These are phyloP conservation scores for Gyromitra esculenta DNA, from an alignment of 2,329 filamentous ascomycete species.

Conservation along the genomic window DNA sequence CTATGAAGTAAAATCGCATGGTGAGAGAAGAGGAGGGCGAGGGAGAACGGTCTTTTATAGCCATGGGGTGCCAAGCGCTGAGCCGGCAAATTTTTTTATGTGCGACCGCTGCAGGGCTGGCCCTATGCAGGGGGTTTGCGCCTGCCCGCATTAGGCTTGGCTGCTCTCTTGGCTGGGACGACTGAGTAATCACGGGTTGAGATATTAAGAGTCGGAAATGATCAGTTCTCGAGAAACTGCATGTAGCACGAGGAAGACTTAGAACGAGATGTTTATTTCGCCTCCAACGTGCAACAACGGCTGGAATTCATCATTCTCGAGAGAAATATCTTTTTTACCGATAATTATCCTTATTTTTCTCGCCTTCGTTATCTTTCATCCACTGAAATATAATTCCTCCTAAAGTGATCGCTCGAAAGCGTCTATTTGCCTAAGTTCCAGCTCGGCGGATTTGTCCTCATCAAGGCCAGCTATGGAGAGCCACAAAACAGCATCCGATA, in stretches of 20 bases:
- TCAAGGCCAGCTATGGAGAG: too few relatives aligned
- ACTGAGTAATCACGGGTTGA: too few relatives aligned
- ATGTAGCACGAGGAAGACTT: background rate
- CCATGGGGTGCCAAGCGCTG: conserved; percentile 9
- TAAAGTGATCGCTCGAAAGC: too few relatives aligned
- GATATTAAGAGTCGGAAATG: background rate
- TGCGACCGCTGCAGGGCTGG: conserved; percentile 3
- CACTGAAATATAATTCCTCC: too few relatives aligned
- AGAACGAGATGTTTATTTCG: background rate
- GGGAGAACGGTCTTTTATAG: conserved; percentile 22
- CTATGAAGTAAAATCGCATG: conserved; percentile 50
- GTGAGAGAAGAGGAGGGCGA: conserved; percentile 36
- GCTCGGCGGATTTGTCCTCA: too few relatives aligned
- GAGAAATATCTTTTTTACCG: too few relatives aligned
- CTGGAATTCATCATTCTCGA: background rate
- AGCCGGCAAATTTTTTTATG: conserved; percentile 15
- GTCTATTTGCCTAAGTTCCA: too few relatives aligned
- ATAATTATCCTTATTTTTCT: too few relatives aligned
- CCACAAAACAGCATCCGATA: too few relatives aligned
- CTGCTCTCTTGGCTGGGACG: too few relatives aligned
- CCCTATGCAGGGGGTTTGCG: background rate
- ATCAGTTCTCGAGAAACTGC: background rate
- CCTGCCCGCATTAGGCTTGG: background rate
- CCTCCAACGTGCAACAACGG: background rate
- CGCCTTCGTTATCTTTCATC: too few relatives aligned